Evolutionary conservation across 2,329 filamentous ascomycete genomes (phyloP), one percentile per base, ranked within the genome.

Genomic region (Ceratocystiopsis brevicomis): DNA sequence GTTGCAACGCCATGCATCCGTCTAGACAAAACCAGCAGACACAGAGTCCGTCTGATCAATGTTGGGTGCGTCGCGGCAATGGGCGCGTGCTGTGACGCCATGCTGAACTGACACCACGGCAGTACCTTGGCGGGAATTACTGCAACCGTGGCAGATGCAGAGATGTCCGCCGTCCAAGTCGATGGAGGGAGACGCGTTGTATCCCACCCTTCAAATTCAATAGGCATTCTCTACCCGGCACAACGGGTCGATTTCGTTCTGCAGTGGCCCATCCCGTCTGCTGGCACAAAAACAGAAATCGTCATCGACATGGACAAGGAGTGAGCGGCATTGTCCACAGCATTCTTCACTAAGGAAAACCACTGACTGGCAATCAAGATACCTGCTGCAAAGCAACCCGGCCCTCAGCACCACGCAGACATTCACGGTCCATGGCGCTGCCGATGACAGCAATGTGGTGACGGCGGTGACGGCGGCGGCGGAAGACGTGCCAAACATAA

Each of bases 1-100:
- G 50, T 54, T 3, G 12, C 38, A 1, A 48, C 42, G 38, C 50
- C 51, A 0, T 37, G 25, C 21, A 19, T 52, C n/a, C 11, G 3
- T 3, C 42, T 55, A 12, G 45, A 54, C 47, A 51, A 49, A 42
- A 32, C 18, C 5, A 16, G 37, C 11, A 46, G 49, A 2, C 53
- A 54, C 36, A 41, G 51, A n/a, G 39, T 53, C 18, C 45, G 53
- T 2, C 21, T 54, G 1, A 44, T 52, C n/a, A 55, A 55, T 25
- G 45, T 48, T 4, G 51, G 52, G 46, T 51, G 16, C 36, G 45
- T 47, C 3, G 19, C 19, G 19, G 19, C 19, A 21, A 21, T 21
- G 19, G 19, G 19, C 19, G 19, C 19, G 19, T 6, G 19, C 19
- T 21, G 19, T 21, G 25, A 10, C 13, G 36, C 36, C 13, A 13